These are phyloP conservation scores for Blastobotrys malaysiensis DNA, from an alignment of 1,139 yeast species.

Conservation along the genomic window DNA sequence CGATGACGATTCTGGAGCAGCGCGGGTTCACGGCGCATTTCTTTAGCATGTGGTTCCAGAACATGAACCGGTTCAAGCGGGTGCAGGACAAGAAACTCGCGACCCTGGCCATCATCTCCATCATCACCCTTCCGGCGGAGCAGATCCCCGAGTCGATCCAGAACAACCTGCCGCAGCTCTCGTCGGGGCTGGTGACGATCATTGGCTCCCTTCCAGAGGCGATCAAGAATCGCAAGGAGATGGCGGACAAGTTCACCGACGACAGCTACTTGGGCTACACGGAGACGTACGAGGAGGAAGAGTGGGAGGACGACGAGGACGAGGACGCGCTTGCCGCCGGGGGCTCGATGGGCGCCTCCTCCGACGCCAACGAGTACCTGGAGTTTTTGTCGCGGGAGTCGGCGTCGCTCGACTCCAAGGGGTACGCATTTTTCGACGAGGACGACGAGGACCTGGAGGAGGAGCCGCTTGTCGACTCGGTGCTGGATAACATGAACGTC, in stretches of 20 bases:
- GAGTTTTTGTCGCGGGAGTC: constrained; percentile 29
- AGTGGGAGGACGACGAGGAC: constrained; percentile 41
- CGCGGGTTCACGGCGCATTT: constrained; percentile 44
- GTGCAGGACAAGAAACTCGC: constrained; percentile 80
- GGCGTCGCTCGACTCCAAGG: constrained; percentile 16
- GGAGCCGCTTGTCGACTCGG: constrained; percentile 75
- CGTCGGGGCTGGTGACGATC: constrained; percentile 45
- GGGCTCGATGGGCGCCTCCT: constrained; percentile 21
- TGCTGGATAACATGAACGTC: constrained; percentile 69
- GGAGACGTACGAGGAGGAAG: constrained; percentile 34
- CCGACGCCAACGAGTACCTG: constrained; percentile 34
- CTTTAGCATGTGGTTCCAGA: constrained; percentile 64
- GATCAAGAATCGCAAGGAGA: constrained; percentile 55
- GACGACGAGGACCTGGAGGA: constrained; percentile 61
- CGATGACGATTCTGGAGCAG: constrained; percentile 51
- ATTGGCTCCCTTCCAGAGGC: constrained; percentile 67
- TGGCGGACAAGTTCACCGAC: constrained; percentile 50
- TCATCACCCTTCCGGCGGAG: constrained; percentile 38
- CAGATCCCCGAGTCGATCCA: constrained; percentile 35
- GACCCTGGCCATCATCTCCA: constrained; percentile 56
- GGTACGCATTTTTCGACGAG: constrained; percentile 32
- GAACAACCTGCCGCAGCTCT: constrained; percentile 37
- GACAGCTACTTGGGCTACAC: constrained; percentile 35
- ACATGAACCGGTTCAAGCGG: constrained; percentile 53
- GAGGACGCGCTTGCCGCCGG: constrained; percentile 42